Base-by-base conservation (phyloP, 371 early-diverging fungal genomes). In the Mucor irregularis region DNA sequence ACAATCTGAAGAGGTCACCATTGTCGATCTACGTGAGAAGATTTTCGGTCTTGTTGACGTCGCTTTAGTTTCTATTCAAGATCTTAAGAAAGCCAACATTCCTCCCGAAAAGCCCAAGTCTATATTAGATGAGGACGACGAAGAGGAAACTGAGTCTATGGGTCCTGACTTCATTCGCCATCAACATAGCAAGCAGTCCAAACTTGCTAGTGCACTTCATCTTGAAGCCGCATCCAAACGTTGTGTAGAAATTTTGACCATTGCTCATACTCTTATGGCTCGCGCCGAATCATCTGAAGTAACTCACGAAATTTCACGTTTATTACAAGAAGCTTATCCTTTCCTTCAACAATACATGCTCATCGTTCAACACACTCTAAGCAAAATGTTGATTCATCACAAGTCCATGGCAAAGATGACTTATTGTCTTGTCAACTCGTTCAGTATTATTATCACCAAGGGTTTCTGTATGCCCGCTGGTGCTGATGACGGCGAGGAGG, bases 381-480 rank as follows among this genome's bases (percentile, higher is more conserved):
- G 75, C 53, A 78, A 86, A 44, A 81, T 83, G 50, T 44, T 89
- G 37, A 45, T 81, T 26, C 86, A 85, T 55, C 90, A 94, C 79
- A 87, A 86, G 56, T 67, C 85, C 2, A 73, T 86, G 63, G 74
- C 83, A 46, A 88, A 89, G 58, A 57, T 86, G 60, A 74, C 82
- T 0, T 87, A 84, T 49, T 77, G 85, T 30, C 68, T 95, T 26
- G 73, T 80, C 64, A 90, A 87, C 60, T 79, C 88, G 6, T 89
- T 92, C 63, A 77, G 81, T 22, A 72, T 78, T 13, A 74, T 97
- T 19, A 83, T 94, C 65, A 85, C 81, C 46, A 80, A 90, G 40
- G 97, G 97, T 33, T 91, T 90, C 73, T 92, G 93, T 64, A 82
- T 90, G 57, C 88, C 95, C 29, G 80, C 83, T 43, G 79, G 77